Evolutionary conservation across 306 rosid species (phyloP).

Genomic region (Glycyrrhiza uralensis): DNA sequence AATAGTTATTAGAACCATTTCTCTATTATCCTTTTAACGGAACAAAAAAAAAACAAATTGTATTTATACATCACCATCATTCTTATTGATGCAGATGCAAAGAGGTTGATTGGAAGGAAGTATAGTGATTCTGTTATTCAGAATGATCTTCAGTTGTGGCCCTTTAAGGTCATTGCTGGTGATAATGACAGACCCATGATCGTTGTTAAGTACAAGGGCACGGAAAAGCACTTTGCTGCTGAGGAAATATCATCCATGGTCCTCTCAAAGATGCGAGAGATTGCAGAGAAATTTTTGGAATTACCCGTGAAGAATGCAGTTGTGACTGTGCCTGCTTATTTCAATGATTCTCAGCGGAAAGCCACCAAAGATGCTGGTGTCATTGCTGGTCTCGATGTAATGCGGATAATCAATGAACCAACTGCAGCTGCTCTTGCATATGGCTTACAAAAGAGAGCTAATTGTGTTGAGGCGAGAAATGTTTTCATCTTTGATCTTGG

Average conservation of each 20-base stretch:
- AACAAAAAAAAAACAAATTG: neutral
- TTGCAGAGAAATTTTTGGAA: constrained; percentile 29
- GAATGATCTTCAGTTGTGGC: neutral
- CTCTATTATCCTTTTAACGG: neutral
- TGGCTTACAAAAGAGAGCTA: neutral
- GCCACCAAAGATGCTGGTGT: neutral
- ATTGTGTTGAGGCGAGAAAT: neutral
- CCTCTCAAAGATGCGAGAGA: constrained; percentile 42
- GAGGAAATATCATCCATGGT: neutral
- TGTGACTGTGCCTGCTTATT: constrained; percentile 47
- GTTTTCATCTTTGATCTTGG: constrained; percentile 11
- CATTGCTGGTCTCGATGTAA: neutral
- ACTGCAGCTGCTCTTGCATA: neutral
- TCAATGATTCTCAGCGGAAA: constrained; percentile 7
- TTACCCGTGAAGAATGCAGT: constrained; percentile 36
- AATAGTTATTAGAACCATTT: neutral
- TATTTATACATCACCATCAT: neutral
- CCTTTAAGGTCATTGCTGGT: neutral
- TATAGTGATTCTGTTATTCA: neutral
- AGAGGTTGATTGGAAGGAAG: neutral
- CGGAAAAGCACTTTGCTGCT: neutral
- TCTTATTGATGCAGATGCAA: neutral
- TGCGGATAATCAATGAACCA: neutral
- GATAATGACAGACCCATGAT: neutral
- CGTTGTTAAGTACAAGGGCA: neutral